phyloP scores from a whole-genome alignment of 495 filamentous ascomycete species.

The Penicillium angulare region DNA sequence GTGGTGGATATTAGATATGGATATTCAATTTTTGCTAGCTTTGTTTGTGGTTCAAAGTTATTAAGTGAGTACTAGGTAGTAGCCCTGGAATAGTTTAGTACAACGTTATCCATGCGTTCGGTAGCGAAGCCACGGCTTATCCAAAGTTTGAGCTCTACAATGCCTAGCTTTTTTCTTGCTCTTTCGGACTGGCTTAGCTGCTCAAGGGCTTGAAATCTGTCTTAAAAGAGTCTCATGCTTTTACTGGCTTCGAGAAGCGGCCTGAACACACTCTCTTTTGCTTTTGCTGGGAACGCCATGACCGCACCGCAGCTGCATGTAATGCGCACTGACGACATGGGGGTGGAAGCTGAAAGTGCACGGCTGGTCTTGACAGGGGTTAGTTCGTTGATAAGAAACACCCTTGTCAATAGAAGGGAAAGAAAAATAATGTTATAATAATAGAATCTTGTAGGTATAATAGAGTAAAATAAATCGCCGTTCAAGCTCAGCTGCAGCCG shows the following conservation, averaged over 20 bases:
- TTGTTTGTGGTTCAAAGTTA: too few species aligned
- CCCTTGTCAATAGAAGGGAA: not conserved
- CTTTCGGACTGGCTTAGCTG: not conserved
- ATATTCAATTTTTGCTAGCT: too few species aligned
- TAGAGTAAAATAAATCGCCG: too few species aligned
- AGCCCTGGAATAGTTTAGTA: too few species aligned
- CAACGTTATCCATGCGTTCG: not conserved
- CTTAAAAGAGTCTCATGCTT: conserved; percentile 8
- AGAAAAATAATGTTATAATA: not conserved
- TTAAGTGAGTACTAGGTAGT: too few species aligned
- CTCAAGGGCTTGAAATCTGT: conserved; percentile 1
- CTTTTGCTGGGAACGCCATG: conserved; percentile 9
- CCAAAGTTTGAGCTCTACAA: not conserved
- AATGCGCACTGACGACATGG: conserved; percentile 15
- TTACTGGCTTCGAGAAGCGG: not conserved
- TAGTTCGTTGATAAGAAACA: not conserved
- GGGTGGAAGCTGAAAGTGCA: not conserved
- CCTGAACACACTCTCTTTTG: conserved; percentile 4
- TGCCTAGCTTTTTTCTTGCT: too few species aligned
- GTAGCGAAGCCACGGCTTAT: not conserved
- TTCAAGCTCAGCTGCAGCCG: not conserved
- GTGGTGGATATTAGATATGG: too few species aligned
- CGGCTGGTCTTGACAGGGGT: not conserved
- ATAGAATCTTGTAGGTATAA: too few species aligned
- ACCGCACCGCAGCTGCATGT: conserved; percentile 16